Percentiles rank a stretch among this genome's conserved stretches.
Conservation (phyloP, 2,329 filamentous ascomycete species). For the Monosporascus sp. region DNA sequence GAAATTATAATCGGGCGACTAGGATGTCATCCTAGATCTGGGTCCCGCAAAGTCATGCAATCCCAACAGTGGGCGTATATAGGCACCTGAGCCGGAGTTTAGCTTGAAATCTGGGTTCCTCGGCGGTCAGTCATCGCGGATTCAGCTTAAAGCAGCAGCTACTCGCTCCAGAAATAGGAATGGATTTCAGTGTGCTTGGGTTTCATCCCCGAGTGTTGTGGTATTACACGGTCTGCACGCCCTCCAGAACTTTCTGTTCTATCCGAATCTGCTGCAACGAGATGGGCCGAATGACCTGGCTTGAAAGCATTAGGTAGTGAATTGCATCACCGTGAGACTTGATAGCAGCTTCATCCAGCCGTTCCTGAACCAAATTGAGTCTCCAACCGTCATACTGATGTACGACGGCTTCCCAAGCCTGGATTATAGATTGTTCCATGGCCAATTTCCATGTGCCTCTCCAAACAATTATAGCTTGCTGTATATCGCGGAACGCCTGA, state of each 20-base stretch:
- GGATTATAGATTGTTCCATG: conserved; percentile 15
- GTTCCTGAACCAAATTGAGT: conserved; percentile 15
- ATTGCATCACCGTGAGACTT: conserved; percentile 28
- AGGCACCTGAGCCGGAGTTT: too few relatives aligned
- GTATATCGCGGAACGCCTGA: conserved; percentile 6
- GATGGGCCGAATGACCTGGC: conserved; percentile 25
- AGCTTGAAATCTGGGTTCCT: too few relatives aligned
- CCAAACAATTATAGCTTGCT: conserved; percentile 19
- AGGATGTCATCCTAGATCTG: too few relatives aligned
- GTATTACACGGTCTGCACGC: not conserved
- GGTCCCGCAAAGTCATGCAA: too few relatives aligned
- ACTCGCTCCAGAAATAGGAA: too few relatives aligned
- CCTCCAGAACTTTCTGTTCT: conserved; percentile 21
- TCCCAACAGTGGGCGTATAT: too few relatives aligned
- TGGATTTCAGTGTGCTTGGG: too few relatives aligned
- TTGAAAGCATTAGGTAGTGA: conserved; percentile 21
- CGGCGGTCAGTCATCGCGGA: too few relatives aligned
- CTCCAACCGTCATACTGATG: conserved; percentile 11
- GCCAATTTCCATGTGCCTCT: conserved; percentile 25
- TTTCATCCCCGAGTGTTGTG: too few relatives aligned
- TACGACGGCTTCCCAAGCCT: conserved; percentile 25
- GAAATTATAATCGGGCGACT: too few relatives aligned
- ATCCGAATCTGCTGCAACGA: conserved; percentile 29
- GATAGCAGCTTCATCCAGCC: conserved; percentile 22
- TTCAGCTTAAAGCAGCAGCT: too few relatives aligned